phyloP scores from a whole-genome alignment of 306 rosid genomes.

The Ormosia emarginata region DNA sequence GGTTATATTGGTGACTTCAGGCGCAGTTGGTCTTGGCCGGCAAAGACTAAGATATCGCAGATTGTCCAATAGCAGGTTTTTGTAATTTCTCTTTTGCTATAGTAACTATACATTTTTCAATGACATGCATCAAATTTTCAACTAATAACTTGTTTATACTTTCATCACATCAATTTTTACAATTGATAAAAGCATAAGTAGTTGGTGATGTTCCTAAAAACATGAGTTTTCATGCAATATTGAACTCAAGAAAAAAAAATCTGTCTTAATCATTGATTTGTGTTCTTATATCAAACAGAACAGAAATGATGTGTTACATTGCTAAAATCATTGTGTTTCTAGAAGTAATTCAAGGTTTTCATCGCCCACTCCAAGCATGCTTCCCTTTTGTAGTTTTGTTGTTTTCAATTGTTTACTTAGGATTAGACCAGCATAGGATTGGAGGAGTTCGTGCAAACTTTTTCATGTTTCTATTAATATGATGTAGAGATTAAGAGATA shows the following conservation, averaged over 20 bases:
- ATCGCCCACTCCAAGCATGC: background rate
- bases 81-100: conserved; percentile 1
- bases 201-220: background rate
- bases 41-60: conserved; percentile 83
- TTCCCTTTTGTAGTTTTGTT: background rate
- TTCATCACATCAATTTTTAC: background rate
- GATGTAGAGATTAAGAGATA: background rate
- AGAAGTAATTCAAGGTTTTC: background rate
- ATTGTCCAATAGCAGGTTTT: conserved; percentile 87
- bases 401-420: background rate
- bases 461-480: background rate
- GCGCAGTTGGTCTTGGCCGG: conserved; percentile 87
- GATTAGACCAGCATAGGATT: background rate
- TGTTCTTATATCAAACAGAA: background rate
- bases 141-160: background rate
- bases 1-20: conserved; percentile 84
- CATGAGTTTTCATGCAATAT: background rate
- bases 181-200: background rate
- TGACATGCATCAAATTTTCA: conserved; percentile 7
- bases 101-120: background rate
- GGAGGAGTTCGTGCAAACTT: background rate
- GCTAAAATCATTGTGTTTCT: background rate
- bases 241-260: background rate
- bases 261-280: background rate
- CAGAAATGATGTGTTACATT: background rate